These are phyloP conservation scores for Hyaloperonospora brassicae DNA, from an alignment of 352 stramenopile species.

Conservation along the genomic window DNA sequence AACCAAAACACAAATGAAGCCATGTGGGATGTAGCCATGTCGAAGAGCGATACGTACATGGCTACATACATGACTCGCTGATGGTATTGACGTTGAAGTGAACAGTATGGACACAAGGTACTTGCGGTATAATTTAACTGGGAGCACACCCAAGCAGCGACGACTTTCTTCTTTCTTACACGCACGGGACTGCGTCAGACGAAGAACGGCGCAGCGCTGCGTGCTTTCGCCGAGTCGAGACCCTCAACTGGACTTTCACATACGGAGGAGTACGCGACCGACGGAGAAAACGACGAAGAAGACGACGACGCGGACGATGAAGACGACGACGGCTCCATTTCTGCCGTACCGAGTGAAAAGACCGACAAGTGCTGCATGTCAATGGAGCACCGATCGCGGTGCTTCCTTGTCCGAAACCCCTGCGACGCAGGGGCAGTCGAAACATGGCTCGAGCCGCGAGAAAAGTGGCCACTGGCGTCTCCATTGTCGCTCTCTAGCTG, in stretches of 20 bases:
- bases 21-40: too few species aligned
- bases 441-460: conserved; percentile 12
- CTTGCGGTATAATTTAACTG: too few species aligned
- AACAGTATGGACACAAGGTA: too few species aligned
- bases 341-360: conserved; percentile 34
- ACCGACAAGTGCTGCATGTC: conserved; percentile 41
- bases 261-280: conserved; percentile 55
- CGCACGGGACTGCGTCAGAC: conserved; percentile 21
- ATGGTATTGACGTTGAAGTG: too few species aligned
- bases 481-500: conserved; percentile 7
- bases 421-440: conserved; percentile 17
- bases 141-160: too few species aligned
- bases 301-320: conserved; percentile 1
- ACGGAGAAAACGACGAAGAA: conserved; percentile 40
- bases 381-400: conserved; percentile 19
- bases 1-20: too few species aligned
- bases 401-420: conserved; percentile 10
- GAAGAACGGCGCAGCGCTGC: conserved; percentile 51
- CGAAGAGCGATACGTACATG: too few species aligned
- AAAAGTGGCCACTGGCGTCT: conserved; percentile 19
- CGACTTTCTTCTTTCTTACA: too few species aligned
- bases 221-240: conserved; percentile 7
- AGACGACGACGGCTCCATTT: conserved; percentile 19
- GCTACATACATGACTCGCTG: too few species aligned
- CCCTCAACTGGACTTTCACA: conserved; percentile 40